A percentile compares a stretch with the other conserved stretches of the same genome.
Conservation (phyloP, 2,329 filamentous ascomycete species). For the Colletotrichum liriopes region DNA sequence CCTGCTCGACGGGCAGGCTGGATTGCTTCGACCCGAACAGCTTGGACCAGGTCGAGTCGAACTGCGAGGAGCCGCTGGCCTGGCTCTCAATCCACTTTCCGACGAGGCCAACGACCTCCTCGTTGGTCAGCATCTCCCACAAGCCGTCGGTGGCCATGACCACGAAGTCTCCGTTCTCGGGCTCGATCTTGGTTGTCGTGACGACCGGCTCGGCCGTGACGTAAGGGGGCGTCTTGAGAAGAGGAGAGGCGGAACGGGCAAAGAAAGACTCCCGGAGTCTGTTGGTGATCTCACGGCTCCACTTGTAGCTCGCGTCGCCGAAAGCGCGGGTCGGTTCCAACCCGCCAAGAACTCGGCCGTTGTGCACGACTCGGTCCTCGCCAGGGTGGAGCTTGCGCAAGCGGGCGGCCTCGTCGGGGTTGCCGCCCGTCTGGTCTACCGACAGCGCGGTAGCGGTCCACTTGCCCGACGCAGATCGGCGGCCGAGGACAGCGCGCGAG, state of each 20-base stretch:
- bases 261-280: conserved; percentile 91
- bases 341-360: conserved; percentile 91
- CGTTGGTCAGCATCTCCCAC: conserved; percentile 99
- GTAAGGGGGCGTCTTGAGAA: conserved; percentile 93
- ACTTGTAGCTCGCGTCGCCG: conserved; percentile 97
- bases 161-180: conserved; percentile 92
- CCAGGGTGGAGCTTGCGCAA: conserved; percentile 90
- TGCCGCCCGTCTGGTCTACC: conserved; percentile 93
- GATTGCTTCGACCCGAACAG: conserved; percentile 69
- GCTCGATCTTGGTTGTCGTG: conserved; percentile 92
- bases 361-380: conserved; percentile 88
- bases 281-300: conserved; percentile 87
- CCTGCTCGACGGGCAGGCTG: conserved; percentile 83
- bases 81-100: conserved; percentile 97
- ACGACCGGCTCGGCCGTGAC: conserved; percentile 97
- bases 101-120: conserved; percentile 96
- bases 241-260: conserved; percentile 81
- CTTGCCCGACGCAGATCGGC: conserved; percentile 83
- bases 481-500: conserved; percentile 93
- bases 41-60: conserved; percentile 79
- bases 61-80: conserved; percentile 71
- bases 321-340: conserved; percentile 95
- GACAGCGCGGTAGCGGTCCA: conserved; percentile 94
- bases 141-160: conserved; percentile 97
- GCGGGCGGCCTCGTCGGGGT: conserved; percentile 85